Base-by-base conservation (phyloP, 108 stramenopile genomes). In the Skeletonema menzelii region DNA sequence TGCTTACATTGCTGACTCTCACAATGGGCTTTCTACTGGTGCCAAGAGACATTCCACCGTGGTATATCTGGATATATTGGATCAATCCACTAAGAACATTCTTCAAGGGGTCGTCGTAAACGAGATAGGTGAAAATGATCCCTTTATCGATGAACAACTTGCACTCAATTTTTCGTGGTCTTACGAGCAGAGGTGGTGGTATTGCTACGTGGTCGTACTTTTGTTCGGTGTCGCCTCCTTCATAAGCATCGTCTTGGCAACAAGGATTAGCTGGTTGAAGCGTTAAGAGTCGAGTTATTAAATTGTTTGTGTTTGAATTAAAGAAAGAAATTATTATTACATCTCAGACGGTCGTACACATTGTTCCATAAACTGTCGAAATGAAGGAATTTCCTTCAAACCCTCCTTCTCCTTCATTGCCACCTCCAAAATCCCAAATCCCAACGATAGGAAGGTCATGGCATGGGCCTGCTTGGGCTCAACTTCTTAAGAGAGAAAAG, bases 61-160 rank as follows among this genome's bases (percentile, higher is more conserved):
- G 62, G 62, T 63, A 38, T 31, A 63, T 63, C 19, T 63, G 62
- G 62, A 2, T 63, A 14, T 63, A 63, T 8, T 63, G 62, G 62
- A 20, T 63, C 22, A 63, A 63, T 26, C 62, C 62, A 6, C 62
- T 63, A 4, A 31, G 62, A 20, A 63, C 8, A 63, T 63, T 32
- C 37, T 63, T 12, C 62, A 63, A 63, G 62, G 62, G 4, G 7
- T 63, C 8, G 62, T 26, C 19, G 62, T 40, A 31, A 32, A 32
- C 8, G 62, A 63, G 56, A 57, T 26, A 12, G 40, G 40, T 42
- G 40, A 11, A 7, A 15, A 42, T 8, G 40, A 42, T 42, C 40
- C 40, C 7, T 2, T 7, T 7, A 11, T 42, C 7, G 40, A 42
- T 42, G 40, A 15, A 7, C 4, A 7, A 7, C 40, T 42, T 42